Base-by-base conservation (phyloP, 2,329 filamentous ascomycete species). In the Thelonectria olida region DNA sequence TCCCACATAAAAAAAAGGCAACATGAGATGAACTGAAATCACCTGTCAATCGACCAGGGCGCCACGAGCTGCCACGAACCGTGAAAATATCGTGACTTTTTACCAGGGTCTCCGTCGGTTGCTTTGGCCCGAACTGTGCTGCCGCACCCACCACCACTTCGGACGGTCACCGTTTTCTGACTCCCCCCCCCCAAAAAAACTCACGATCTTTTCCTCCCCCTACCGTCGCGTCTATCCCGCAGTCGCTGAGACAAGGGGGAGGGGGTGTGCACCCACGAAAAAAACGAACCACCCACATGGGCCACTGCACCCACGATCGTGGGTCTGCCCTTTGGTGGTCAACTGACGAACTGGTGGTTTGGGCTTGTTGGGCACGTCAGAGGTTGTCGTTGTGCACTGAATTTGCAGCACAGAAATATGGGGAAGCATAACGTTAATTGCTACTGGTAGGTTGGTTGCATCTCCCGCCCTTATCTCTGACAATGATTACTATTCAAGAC, bases 181-280 rank as follows among this genome's bases (percentile, higher is more conserved):
- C 41, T 28, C 41, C 31, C 8, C 44, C 27, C n/a, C 38, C 8
- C 44, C 27, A 50, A 47, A 61, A 58, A 51, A 56, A 42, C 45
- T 62, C 64, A 66, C 62, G 64, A 66, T 64, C 51, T 54, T 57
- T 44, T 15, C n/a, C n/a, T n/a, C 13, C 27, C 27, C 25, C 23
- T 31, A 64, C 62, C 62, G 62, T 64, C 58, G 58, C 53, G 58
- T 57, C 53, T 52, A 57, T 53, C 58, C 53, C 58, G 54, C 50
- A 38, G 27, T 47, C 22, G n/a, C 36, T 38, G 27, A 22, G 23
- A 39, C 58, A 45, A 42, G 52, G 58, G 45, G 42, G 34, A 20
- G 31, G 44, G 53, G 58, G 53, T 44, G 58, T 57, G 53, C 34
- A 20, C 41, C 19, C 19, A 61, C 51, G 19, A 57, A 60, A 44